Conservation (phyloP, 1,284 basidiomycete species). For the Fomes fomentarius region DNA sequence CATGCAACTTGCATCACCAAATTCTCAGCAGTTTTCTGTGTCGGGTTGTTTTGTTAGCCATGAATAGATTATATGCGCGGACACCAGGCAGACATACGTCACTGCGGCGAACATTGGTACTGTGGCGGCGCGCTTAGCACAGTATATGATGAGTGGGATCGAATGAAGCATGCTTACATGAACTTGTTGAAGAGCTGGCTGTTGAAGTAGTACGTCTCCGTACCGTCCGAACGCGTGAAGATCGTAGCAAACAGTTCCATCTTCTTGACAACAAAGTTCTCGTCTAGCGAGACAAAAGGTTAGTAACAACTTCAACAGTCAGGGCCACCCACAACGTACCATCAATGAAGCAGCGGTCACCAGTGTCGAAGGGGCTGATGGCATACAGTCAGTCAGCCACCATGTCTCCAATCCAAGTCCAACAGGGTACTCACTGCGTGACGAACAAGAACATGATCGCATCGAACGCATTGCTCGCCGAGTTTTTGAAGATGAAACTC, state of each 20-base stretch:
- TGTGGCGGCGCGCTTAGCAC: constrained; percentile 29
- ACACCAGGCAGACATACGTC: constrained; percentile 42
- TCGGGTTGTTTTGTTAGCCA: background rate
- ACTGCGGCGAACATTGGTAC: constrained; percentile 72
- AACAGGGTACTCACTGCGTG: constrained; percentile 62
- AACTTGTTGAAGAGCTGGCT: constrained; percentile 73
- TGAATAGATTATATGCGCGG: background rate
- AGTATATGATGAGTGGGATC: background rate
- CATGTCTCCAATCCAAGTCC: constrained; percentile 24
- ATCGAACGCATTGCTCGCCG: constrained; percentile 73
- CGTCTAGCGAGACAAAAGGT: constrained; percentile 39
- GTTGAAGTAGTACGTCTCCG: constrained; percentile 79
- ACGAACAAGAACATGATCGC: constrained; percentile 81
- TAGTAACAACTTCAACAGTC: background rate
- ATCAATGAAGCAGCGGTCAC: constrained; percentile 75
- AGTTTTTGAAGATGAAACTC: constrained; percentile 77
- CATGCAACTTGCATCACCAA: constrained; percentile 73
- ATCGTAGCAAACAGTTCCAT: constrained; percentile 77
- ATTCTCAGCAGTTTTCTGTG: constrained; percentile 67
- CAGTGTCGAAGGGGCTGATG: constrained; percentile 72
- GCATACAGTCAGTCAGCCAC: background rate
- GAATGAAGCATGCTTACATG: constrained; percentile 50
- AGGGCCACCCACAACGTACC: constrained; percentile 37
- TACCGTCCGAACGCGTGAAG: constrained; percentile 68
- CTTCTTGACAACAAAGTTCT: constrained; percentile 75